Evolutionary conservation across 495 filamentous ascomycete genomes (phyloP).

Genomic region (Astrothelium macrocarpum): DNA sequence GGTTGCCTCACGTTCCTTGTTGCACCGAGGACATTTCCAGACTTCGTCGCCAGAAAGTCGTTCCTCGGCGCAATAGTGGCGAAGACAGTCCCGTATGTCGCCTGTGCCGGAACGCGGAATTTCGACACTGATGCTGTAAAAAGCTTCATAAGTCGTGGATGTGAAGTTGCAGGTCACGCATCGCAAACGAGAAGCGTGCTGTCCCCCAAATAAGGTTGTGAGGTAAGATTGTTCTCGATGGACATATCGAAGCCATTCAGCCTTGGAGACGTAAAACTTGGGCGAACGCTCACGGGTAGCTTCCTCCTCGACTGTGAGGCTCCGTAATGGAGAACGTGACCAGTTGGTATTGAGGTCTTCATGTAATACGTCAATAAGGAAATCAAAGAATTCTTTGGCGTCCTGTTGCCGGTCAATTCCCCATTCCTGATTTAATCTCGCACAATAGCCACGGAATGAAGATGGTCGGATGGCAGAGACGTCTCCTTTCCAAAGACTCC

Average conservation of each 20-base stretch:
- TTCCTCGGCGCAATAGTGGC: constrained; percentile 60
- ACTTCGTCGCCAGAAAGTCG: constrained; percentile 55
- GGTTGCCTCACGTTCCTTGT: constrained; percentile 55
- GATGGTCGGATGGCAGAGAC: constrained; percentile 44
- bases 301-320: constrained; percentile 53
- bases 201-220: constrained; percentile 60
- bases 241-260: constrained; percentile 62
- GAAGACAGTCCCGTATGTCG: constrained; percentile 55
- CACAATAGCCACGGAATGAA: constrained; percentile 56
- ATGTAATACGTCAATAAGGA: constrained; percentile 58
- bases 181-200: constrained; percentile 53
- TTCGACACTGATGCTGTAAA: constrained; percentile 59
- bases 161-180: constrained; percentile 57
- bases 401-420: constrained; percentile 61
- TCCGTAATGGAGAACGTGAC: constrained; percentile 46
- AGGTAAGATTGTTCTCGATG: constrained; percentile 59
- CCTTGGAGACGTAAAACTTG: constrained; percentile 46
- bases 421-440: constrained; percentile 49
- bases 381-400: constrained; percentile 68
- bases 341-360: constrained; percentile 67
- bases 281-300: constrained; percentile 53
- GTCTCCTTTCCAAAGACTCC: constrained; percentile 60
- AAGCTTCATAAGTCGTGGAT: constrained; percentile 63
- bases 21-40: constrained; percentile 65
- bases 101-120: constrained; percentile 46